These are phyloP conservation scores for Mortierella sp. DNA, from an alignment of 371 early-diverging fungal genomes.

Conservation along the genomic window DNA sequence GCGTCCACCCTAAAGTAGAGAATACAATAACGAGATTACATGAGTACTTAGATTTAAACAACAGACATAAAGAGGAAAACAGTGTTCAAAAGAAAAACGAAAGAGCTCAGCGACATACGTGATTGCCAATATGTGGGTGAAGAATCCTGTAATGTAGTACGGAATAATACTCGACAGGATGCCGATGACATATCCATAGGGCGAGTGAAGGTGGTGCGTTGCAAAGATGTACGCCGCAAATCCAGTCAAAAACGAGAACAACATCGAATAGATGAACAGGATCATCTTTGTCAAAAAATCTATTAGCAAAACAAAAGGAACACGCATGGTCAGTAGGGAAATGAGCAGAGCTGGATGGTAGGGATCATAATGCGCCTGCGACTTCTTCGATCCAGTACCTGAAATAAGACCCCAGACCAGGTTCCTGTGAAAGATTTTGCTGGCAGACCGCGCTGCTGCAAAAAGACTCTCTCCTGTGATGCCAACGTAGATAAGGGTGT, in stretches of 20 bases:
- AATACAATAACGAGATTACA: background rate
- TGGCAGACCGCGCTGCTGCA: slow-evolving; percentile 71
- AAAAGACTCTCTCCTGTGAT: slow-evolving; percentile 79
- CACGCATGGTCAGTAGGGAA: background rate
- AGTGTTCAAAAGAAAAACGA: background rate
- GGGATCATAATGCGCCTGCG: too few species aligned
- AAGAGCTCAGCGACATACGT: slow-evolving; percentile 67
- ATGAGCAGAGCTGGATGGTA: too few species aligned
- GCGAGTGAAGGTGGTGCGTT: slow-evolving; percentile 70
- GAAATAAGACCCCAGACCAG: slow-evolving; percentile 76
- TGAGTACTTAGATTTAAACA: background rate
- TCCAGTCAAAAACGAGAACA: slow-evolving; percentile 72
- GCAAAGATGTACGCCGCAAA: slow-evolving; percentile 78
- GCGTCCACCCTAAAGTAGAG: slow-evolving; percentile 75
- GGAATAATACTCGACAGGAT: slow-evolving; percentile 75
- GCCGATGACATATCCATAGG: slow-evolving; percentile 81
- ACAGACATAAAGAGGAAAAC: background rate
- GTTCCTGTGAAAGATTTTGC: slow-evolving; percentile 82
- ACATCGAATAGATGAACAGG: slow-evolving; percentile 66
- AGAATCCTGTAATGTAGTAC: slow-evolving; percentile 77
- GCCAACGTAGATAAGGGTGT: slow-evolving; percentile 79
- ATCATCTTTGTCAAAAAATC: slow-evolving; percentile 70
- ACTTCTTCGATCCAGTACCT: slow-evolving; percentile 48
- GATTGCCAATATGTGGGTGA: slow-evolving; percentile 80
- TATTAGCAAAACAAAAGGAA: slow-evolving; percentile 26